Conservation (phyloP, 768 basidiomycete genomes). For the Collybiopsis confluens region DNA sequence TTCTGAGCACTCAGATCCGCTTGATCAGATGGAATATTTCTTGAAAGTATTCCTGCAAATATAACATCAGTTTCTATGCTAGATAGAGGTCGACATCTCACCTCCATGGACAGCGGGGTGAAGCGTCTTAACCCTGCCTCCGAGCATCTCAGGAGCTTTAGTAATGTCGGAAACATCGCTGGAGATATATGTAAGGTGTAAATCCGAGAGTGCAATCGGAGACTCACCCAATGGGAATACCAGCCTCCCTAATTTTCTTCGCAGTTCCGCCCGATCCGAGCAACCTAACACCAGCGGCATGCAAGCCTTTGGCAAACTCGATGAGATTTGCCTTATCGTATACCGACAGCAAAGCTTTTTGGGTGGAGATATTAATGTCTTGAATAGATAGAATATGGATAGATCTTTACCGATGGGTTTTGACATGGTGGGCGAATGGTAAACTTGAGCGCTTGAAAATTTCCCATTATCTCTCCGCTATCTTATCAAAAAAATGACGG, state of each 20-base stretch:
- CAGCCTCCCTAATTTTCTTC: constrained; percentile 93
- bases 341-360: constrained; percentile 82
- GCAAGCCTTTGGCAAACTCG: constrained; percentile 83
- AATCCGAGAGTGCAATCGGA: not conserved
- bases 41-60: constrained; percentile 82
- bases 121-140: constrained; percentile 96
- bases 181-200: constrained; percentile 1
- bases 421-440: constrained; percentile 8
- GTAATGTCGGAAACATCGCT: constrained; percentile 98
- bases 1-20: constrained; percentile 76
- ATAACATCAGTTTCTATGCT: not conserved
- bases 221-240: constrained; percentile 83
- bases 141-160: constrained; percentile 98
- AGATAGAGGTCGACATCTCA: constrained; percentile 24
- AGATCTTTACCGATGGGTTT: constrained; percentile 17
- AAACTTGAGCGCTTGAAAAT: not conserved
- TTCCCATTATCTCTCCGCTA: not conserved
- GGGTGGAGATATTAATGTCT: not conserved
- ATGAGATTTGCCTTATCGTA: constrained; percentile 93
- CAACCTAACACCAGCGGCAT: constrained; percentile 76
- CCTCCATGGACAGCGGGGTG: constrained; percentile 98
- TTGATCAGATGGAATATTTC: constrained; percentile 86
- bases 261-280: constrained; percentile 97
- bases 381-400: not conserved
- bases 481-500: not conserved